These are phyloP conservation scores for Sporothrix pseudoabietina DNA, from an alignment of 2,329 filamentous ascomycete species.

Conservation along the genomic window DNA sequence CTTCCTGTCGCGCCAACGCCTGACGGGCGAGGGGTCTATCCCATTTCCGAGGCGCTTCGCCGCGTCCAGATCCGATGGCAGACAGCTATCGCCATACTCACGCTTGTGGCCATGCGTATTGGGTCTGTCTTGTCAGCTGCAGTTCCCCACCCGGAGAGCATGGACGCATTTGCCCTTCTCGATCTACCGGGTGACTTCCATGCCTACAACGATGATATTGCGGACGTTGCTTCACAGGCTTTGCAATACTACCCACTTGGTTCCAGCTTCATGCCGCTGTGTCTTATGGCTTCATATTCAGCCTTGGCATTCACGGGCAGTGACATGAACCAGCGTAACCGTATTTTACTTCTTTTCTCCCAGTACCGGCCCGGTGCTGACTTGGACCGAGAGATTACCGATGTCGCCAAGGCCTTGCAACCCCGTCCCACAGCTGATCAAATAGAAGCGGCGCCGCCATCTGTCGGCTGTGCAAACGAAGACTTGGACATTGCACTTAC, in stretches of 20 bases:
- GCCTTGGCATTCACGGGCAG: not conserved
- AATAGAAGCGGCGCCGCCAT: too few species aligned
- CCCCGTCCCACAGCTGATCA: not conserved
- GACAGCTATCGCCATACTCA: constrained; percentile 28
- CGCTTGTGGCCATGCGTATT: constrained; percentile 30
- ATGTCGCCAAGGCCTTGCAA: not conserved
- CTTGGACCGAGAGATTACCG: not conserved
- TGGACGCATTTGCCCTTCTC: not conserved
- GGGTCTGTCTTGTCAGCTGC: constrained; percentile 5
- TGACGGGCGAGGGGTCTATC: constrained; percentile 3
- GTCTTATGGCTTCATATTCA: constrained; percentile 26
- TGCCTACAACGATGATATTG: constrained; percentile 24
- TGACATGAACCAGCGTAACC: not conserved
- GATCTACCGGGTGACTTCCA: not conserved
- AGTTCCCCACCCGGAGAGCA: not conserved
- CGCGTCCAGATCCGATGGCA: constrained; percentile 28
- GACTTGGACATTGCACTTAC: not conserved
- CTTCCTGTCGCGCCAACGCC: constrained; percentile 14
- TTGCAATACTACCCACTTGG: constrained; percentile 32
- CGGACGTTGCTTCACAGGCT: constrained; percentile 19
- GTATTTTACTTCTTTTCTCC: constrained; percentile 8
- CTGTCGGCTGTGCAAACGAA: not conserved
- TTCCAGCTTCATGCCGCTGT: constrained; percentile 31
- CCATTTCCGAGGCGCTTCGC: not conserved
- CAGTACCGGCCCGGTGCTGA: constrained; percentile 5